Conservation (phyloP, 352 stramenopile genomes). For the Pythium vanterpoolii region DNA sequence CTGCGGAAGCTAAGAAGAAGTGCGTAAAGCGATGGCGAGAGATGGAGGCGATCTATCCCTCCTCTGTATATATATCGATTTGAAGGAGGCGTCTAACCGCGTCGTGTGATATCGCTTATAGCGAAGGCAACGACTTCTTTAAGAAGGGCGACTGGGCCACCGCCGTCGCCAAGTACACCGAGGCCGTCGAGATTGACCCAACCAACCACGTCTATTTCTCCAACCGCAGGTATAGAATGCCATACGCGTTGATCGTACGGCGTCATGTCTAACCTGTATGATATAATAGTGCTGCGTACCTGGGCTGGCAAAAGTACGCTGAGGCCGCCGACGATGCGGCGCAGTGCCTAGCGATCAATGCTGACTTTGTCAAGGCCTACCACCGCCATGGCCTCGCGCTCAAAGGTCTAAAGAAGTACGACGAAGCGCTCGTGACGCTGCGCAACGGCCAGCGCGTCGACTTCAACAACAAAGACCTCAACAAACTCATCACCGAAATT, state of each 20-base stretch:
- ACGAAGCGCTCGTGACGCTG: slow-evolving; percentile 72
- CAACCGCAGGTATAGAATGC: slow-evolving; percentile 73
- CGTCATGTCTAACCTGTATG: background rate
- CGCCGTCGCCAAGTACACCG: slow-evolving; percentile 92
- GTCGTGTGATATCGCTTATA: slow-evolving; percentile 19
- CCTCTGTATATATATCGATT: background rate
- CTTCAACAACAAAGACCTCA: slow-evolving; percentile 85
- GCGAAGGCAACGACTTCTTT: slow-evolving; percentile 94
- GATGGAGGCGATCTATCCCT: background rate
- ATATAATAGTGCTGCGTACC: slow-evolving; percentile 55
- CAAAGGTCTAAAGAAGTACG: slow-evolving; percentile 84
- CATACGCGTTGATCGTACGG: background rate
- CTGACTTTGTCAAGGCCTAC: slow-evolving; percentile 95
- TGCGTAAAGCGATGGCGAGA: slow-evolving; percentile 22
- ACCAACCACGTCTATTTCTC: slow-evolving; percentile 93
- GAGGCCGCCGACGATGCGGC: slow-evolving; percentile 87
- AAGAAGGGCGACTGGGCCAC: slow-evolving; percentile 87
- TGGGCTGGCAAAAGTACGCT: slow-evolving; percentile 57
- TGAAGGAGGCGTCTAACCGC: background rate
- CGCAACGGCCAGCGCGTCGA: slow-evolving; percentile 71
- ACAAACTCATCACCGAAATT: slow-evolving; percentile 76
- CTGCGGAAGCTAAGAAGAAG: slow-evolving; percentile 84
- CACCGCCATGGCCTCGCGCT: slow-evolving; percentile 92
- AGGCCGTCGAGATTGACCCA: slow-evolving; percentile 87
- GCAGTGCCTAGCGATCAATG: slow-evolving; percentile 90